Base-by-base conservation (phyloP, 768 basidiomycete species). In the Serpula lacrymans region DNA sequence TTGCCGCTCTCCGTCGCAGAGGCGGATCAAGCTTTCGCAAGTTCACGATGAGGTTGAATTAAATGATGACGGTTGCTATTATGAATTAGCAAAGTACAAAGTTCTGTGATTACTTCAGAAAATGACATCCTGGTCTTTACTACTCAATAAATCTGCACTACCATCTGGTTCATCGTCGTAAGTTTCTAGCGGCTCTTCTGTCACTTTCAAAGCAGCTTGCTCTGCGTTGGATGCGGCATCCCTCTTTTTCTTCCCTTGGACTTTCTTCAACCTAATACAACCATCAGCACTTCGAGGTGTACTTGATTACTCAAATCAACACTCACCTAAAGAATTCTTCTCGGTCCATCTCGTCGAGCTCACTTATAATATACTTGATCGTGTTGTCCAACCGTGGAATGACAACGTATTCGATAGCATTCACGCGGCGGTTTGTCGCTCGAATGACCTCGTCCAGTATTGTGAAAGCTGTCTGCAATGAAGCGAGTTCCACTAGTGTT, bases 381-480 rank as follows among this genome's bases (percentile, higher is more conserved):
- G 96, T 98, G 63, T 97, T 97, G 33, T 98, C 95, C 36, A 99
- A 69, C 31, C 86, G 78, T 13, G 96, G 96, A 43, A 99, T 97
- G 52, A 99, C 73, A 49, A 99, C 83, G 59, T 99, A 92, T 54
- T 99, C 96, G 49, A 99, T 95, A 3, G 96, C 96, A 57, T 99
- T 99, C 28, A 99, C 96, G 48, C 96, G 83, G 37, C 96, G 88
- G 63, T 98, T 99, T 26, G 96, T 98, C n/a, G 94, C 92, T 34
- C 91, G 88, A 56, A 99, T 99, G 45, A 98, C 96, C 66, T 98
- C 96, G 64, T 99, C 96, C 26, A 99, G 79, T 51, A 98, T 97
- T 42, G 85, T 95, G 69, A 99, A 99, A 4, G 96, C 96, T 0
- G 96, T 98, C 68, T 98, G 88, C 29, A 99, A 70, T 10, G 92